Percentiles rank a stretch among this genome's conserved stretches.
Conservation (phyloP, 345 rosid species). For the Salix suchowensis region DNA sequence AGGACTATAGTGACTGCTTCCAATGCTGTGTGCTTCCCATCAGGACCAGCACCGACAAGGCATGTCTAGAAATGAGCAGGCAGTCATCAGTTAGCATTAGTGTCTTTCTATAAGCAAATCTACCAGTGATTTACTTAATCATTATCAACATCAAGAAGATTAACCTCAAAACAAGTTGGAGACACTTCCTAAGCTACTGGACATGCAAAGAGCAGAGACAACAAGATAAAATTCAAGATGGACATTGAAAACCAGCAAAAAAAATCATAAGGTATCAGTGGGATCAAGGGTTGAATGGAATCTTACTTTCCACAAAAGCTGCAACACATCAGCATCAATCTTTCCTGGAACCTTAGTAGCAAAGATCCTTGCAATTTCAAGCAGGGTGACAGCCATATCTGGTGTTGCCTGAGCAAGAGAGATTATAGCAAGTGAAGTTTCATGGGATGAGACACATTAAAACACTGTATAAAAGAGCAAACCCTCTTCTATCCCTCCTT, state of each 20-base stretch:
- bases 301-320: conserved; percentile 89
- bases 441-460: not conserved
- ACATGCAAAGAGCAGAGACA: not conserved
- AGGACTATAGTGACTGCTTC: conserved; percentile 99
- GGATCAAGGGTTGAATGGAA: not conserved
- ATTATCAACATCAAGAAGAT: not conserved
- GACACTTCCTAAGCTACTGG: not conserved
- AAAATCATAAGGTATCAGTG: not conserved
- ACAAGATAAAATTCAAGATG: not conserved
- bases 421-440: not conserved
- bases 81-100: not conserved
- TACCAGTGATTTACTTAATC: not conserved
- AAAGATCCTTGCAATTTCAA: conserved; percentile 97
- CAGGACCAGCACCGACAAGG: conserved; percentile 99
- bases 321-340: conserved; percentile 97
- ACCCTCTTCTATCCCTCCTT: not conserved
- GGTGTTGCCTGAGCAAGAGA: conserved; percentile 78
- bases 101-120: not conserved
- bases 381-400: conserved; percentile 98
- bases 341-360: conserved; percentile 99
- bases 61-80: conserved; percentile 53
- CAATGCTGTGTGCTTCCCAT: conserved; percentile 93
- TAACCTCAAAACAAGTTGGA: not conserved
- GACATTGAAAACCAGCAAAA: not conserved
- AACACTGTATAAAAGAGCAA: not conserved